phyloP scores from a whole-genome alignment of 331 rosid species.

The Malus hybrid region DNA sequence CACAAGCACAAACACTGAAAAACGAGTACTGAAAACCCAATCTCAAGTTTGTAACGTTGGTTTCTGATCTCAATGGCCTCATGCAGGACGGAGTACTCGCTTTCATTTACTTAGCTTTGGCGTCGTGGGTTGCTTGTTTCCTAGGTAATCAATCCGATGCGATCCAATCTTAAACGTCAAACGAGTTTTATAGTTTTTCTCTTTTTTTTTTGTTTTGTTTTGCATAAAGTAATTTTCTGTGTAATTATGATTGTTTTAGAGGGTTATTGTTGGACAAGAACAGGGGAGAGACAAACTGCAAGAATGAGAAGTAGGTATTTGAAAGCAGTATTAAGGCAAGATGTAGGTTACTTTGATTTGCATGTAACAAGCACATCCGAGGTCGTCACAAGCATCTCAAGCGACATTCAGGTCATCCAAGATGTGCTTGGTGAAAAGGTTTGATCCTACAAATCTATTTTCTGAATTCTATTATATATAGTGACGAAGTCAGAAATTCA shows the following conservation, averaged over 20 bases:
- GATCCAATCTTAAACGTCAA: too few species aligned
- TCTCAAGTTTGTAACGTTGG: too few species aligned
- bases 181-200: not conserved
- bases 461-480: too few species aligned
- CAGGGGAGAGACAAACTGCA: constrained; percentile 73
- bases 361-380: constrained; percentile 68
- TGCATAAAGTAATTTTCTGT: too few species aligned
- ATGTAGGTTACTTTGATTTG: constrained; percentile 66
- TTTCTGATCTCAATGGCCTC: not conserved
- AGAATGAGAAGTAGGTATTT: constrained; percentile 63
- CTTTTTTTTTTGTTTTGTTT: not conserved
- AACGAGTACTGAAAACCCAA: not conserved
- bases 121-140: constrained; percentile 56
- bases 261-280: constrained; percentile 89
- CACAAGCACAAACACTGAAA: not conserved
- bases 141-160: constrained; percentile 21
- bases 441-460: too few species aligned
- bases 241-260: constrained; percentile 17
- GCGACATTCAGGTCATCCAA: constrained; percentile 60
- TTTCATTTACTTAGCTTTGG: constrained; percentile 44
- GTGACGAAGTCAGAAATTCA: too few species aligned
- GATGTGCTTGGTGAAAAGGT: constrained; percentile 77
- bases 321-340: constrained; percentile 73
- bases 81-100: constrained; percentile 46
- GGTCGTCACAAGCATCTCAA: constrained; percentile 58